phyloP scores from a whole-genome alignment of 805 yeast species.

The Candida schatavii region DNA sequence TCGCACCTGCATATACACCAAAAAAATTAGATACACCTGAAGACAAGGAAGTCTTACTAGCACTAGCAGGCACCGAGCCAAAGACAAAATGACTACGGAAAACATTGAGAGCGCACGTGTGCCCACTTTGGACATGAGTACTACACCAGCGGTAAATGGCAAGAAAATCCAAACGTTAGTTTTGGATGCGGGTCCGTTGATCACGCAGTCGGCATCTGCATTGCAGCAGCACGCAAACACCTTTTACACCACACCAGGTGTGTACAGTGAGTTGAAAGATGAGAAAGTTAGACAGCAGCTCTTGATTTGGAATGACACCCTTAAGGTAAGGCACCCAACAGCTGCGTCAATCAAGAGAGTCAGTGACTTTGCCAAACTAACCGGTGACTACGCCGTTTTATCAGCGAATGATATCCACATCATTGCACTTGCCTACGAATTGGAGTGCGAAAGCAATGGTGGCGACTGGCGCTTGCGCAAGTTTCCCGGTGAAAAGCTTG shows the following conservation, averaged over 20 bases:
- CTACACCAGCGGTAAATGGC: too few species aligned
- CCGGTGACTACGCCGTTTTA: constrained; percentile 89
- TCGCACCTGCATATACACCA: too few species aligned
- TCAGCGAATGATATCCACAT: constrained; percentile 91
- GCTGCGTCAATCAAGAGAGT: constrained; percentile 62
- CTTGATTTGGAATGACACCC: constrained; percentile 71
- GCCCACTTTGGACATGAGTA: too few species aligned
- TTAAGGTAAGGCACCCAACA: constrained; percentile 76
- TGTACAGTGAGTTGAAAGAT: constrained; percentile 80
- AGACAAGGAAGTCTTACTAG: too few species aligned
- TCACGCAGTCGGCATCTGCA: constrained; percentile 76
- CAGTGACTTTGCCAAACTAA: constrained; percentile 70
- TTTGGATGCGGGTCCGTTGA: constrained; percentile 93
- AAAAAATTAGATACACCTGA: too few species aligned
- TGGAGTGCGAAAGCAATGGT: constrained; percentile 66
- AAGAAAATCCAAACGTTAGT: constrained; percentile 56
- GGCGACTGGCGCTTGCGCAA: constrained; percentile 72
- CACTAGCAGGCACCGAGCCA: too few species aligned
- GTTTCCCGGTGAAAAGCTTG: constrained; percentile 65
- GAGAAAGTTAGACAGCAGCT: constrained; percentile 79
- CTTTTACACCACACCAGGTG: constrained; percentile 93
- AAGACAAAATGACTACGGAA: too few species aligned
- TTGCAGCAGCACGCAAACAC: constrained; percentile 65
- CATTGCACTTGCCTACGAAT: constrained; percentile 85
- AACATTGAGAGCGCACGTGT: too few species aligned